Conservation (phyloP, 257 asterid genomes). For the Penstemon eatonii region DNA sequence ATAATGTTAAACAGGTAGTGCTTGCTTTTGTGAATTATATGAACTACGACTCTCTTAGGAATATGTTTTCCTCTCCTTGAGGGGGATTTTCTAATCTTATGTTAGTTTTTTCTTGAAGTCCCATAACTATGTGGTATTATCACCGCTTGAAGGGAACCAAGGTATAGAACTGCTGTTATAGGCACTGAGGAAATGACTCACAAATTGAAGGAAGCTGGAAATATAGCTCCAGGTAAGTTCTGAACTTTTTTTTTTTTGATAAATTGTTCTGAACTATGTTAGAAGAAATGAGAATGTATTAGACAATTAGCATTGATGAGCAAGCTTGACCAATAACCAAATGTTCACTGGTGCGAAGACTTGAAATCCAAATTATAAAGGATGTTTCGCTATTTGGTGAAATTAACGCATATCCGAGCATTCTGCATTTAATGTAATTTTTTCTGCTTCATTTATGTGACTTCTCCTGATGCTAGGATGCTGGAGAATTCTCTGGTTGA, state of each 20-base stretch:
- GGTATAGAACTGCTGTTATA: neutral
- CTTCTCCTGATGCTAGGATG: neutral
- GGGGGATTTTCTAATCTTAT: neutral
- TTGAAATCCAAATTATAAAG: neutral
- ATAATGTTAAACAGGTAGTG: neutral
- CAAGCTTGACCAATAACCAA: constrained; percentile 11
- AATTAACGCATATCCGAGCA: neutral
- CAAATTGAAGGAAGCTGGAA: constrained; percentile 13
- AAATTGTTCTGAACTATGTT: too few species aligned
- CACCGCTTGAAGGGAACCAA: constrained; percentile 1
- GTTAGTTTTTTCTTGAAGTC: neutral
- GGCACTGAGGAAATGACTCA: neutral
- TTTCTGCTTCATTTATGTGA: neutral
- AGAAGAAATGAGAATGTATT: constrained; percentile 3
- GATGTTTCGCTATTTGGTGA: neutral
- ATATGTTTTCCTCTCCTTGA: neutral
- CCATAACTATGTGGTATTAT: neutral
- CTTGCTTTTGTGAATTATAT: neutral
- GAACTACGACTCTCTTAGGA: neutral
- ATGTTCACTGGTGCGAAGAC: neutral
- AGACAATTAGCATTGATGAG: neutral
- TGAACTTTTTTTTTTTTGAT: neutral
- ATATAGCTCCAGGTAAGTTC: constrained; percentile 18
- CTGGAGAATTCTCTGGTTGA: too few species aligned
- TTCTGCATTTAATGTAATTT: neutral